phyloP scores from a whole-genome alignment of 371 early-diverging fungal species.

The Mortierella sp. region DNA sequence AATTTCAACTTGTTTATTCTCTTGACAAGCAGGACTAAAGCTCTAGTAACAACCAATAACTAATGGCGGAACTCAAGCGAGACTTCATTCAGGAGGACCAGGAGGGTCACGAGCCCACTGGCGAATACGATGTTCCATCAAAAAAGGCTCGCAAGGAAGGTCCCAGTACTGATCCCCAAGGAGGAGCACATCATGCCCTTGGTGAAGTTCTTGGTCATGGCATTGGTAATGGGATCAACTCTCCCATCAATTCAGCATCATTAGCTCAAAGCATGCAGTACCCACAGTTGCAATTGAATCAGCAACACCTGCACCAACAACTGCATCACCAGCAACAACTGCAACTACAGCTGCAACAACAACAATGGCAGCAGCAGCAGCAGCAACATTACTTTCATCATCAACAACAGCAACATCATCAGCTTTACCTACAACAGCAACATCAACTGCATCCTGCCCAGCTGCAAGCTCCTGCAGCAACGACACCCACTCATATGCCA shows the following conservation, averaged over 20 bases:
- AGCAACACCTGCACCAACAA: slow-evolving; percentile 4
- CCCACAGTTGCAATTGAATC: neutral
- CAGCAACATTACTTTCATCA: slow-evolving; percentile 13
- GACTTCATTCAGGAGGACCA: slow-evolving; percentile 42
- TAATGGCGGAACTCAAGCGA: slow-evolving; percentile 48
- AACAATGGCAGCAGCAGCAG: slow-evolving; percentile 23
- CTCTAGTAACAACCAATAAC: neutral
- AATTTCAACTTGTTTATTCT: neutral
- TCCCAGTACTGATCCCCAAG: slow-evolving; percentile 1
- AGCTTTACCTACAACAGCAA: slow-evolving; percentile 39
- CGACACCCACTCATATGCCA: slow-evolving; percentile 72
- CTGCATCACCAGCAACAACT: slow-evolving; percentile 14
- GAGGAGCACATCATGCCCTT: slow-evolving; percentile 1
- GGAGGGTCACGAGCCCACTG: slow-evolving; percentile 27
- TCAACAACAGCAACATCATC: neutral
- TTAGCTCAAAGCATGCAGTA: neutral
- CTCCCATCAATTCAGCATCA: neutral
- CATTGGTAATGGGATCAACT: neutral
- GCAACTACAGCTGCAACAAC: neutral
- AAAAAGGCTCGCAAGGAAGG: slow-evolving; percentile 17
- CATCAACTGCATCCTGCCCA: neutral
- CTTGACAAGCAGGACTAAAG: neutral
- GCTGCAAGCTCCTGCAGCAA: slow-evolving; percentile 11
- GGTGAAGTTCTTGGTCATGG: slow-evolving; percentile 3
- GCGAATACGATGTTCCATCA: slow-evolving; percentile 14